Conservation (phyloP, 202 grass and related monocot genomes). For the Digitaria exilis region DNA sequence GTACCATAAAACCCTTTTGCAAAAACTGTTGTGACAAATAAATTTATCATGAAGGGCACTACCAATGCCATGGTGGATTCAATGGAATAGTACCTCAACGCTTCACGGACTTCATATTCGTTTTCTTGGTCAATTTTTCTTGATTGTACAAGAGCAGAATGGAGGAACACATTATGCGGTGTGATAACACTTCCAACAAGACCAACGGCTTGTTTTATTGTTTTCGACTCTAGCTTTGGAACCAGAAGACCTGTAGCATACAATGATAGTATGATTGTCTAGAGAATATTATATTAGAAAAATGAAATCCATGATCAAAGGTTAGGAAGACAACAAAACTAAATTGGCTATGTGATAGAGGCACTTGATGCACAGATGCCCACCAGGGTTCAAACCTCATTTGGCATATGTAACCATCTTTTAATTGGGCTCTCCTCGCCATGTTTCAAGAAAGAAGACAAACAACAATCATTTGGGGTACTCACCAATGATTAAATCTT, state of each 20-base stretch:
- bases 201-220: constrained; percentile 77
- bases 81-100: constrained; percentile 79
- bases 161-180: constrained; percentile 83
- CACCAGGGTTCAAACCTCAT: not conserved
- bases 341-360: not conserved
- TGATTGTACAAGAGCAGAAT: constrained; percentile 81
- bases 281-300: not conserved
- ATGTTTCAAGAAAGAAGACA: not conserved
- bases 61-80: constrained; percentile 72
- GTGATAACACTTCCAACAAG: constrained; percentile 79
- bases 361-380: not conserved
- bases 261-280: not conserved
- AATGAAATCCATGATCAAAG: not conserved
- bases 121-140: constrained; percentile 68
- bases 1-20: constrained; percentile 77
- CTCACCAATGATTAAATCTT: constrained; percentile 65
- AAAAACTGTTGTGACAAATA: constrained; percentile 75
- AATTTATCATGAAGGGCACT: constrained; percentile 72
- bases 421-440: not conserved
- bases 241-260: constrained; percentile 53
- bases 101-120: constrained; percentile 59
- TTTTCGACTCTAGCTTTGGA: constrained; percentile 67
- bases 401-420: not conserved
- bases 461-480: not conserved
- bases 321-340: not conserved